These are phyloP conservation scores for Zymoseptoria tritici DNA, from an alignment of 2,329 filamentous ascomycete species.

Conservation along the genomic window DNA sequence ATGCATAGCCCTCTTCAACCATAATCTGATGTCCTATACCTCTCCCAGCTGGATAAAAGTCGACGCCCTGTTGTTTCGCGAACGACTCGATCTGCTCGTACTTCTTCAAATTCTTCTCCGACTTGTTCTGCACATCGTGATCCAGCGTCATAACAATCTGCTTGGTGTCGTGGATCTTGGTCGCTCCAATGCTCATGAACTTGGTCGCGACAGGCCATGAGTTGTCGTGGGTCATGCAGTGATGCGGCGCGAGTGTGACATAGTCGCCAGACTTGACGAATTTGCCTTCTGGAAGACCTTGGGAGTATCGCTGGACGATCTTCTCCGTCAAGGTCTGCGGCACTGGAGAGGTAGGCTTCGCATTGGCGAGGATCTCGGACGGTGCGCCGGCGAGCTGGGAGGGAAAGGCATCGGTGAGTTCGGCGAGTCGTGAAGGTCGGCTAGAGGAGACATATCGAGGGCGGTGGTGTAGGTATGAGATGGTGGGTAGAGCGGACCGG, in stretches of 20 bases:
- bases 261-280: conserved; percentile 74
- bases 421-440: conserved; percentile 19
- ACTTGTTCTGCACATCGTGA: conserved; percentile 82
- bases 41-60: conserved; percentile 67
- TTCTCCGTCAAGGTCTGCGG: conserved; percentile 87
- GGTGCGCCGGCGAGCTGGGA: conserved; percentile 56
- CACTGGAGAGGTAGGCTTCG: conserved; percentile 40
- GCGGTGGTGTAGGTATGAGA: conserved; percentile 16
- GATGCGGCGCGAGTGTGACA: conserved; percentile 63
- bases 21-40: conserved; percentile 91
- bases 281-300: conserved; percentile 70
- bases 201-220: conserved; percentile 68
- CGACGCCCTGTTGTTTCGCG: conserved; percentile 66
- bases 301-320: conserved; percentile 75
- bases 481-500: conserved; percentile 1
- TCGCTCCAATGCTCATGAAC: conserved; percentile 76
- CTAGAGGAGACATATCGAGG: conserved; percentile 23
- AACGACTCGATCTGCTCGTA: conserved; percentile 77
- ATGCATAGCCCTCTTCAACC: conserved; percentile 76
- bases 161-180: conserved; percentile 59
- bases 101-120: conserved; percentile 70
- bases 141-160: conserved; percentile 81
- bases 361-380: conserved; percentile 63
- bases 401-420: conserved; percentile 51
- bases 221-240: conserved; percentile 84